Evolutionary conservation across 768 basidiomycete species (phyloP).

Genomic region (Imleria badia): DNA sequence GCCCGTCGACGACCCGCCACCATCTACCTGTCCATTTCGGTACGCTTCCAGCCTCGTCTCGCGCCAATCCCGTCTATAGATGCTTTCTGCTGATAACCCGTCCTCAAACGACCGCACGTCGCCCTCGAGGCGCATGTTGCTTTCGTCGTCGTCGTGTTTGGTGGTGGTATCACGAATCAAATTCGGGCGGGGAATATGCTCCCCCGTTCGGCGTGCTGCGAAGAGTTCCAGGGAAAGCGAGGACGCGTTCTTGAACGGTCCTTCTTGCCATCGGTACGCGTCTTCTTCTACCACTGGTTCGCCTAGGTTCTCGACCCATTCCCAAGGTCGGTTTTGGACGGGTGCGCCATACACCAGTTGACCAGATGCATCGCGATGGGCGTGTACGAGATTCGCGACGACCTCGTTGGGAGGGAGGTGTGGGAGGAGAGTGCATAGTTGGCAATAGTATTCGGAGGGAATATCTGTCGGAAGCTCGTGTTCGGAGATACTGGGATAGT

Average conservation of each 20-base stretch:
- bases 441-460: conserved; percentile 56
- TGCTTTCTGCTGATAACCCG: conserved; percentile 55
- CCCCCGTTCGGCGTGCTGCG: conserved; percentile 62
- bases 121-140: conserved; percentile 34
- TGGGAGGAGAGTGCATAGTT: conserved; percentile 58
- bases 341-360: conserved; percentile 46
- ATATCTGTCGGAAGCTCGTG: conserved; percentile 53
- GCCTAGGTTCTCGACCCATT: conserved; percentile 81
- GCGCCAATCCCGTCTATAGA: conserved; percentile 76
- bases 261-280: conserved; percentile 40
- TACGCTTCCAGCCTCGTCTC: conserved; percentile 52
- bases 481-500: conserved; percentile 54
- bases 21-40: conserved; percentile 16
- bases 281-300: conserved; percentile 42
- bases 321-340: conserved; percentile 79
- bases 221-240: conserved; percentile 76
- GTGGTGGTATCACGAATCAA: neutral
- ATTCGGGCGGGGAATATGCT: conserved; percentile 36
- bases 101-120: conserved; percentile 66
- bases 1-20: neutral
- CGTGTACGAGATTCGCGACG: conserved; percentile 58
- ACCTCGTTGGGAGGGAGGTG: conserved; percentile 49
- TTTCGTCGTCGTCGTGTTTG: conserved; percentile 22
- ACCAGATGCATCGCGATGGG: conserved; percentile 55
- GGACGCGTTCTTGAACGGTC: conserved; percentile 60